Conservation (phyloP, 2,329 filamentous ascomycete species). For the Monilinia polystroma region DNA sequence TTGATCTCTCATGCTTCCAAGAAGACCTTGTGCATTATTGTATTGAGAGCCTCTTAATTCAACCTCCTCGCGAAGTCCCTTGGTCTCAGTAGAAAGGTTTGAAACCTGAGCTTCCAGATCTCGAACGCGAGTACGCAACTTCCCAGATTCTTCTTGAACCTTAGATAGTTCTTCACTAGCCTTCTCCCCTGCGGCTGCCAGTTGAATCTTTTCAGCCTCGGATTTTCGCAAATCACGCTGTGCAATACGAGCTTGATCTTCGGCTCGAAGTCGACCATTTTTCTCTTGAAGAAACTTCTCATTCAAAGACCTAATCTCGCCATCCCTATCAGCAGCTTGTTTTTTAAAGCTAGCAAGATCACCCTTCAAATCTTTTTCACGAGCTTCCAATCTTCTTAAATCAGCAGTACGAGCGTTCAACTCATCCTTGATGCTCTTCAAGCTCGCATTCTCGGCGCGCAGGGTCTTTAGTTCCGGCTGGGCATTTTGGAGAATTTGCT, state of each 20-base stretch:
- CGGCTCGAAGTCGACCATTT: conserved; percentile 67
- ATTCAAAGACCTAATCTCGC: conserved; percentile 73
- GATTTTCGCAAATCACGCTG: conserved; percentile 75
- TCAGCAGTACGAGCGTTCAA: conserved; percentile 61
- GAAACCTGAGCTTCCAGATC: conserved; percentile 73
- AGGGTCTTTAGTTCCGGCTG: conserved; percentile 82
- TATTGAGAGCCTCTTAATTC: conserved; percentile 85
- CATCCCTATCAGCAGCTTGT: conserved; percentile 69
- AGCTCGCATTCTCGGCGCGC: conserved; percentile 70
- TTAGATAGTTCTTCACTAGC: conserved; percentile 66
- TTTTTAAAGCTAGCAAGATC: conserved; percentile 72
- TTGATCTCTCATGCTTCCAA: conserved; percentile 92
- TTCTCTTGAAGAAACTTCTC: conserved; percentile 77
- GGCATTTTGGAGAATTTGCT: conserved; percentile 76
- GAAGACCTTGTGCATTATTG: conserved; percentile 76
- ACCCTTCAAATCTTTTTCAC: conserved; percentile 75
- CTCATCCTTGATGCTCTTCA: conserved; percentile 75
- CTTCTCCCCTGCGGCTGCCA: conserved; percentile 71
- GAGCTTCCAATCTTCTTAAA: conserved; percentile 73
- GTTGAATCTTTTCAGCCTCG: conserved; percentile 77
- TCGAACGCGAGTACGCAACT: conserved; percentile 58
- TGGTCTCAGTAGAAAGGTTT: conserved; percentile 66
- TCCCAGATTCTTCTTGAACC: conserved; percentile 70
- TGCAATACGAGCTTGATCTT: conserved; percentile 73
- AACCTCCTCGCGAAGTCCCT: conserved; percentile 71